A percentile compares a stretch with the other conserved stretches of the same genome.
These are phyloP conservation scores for Leccinum pachyderme DNA, from an alignment of 1,284 basidiomycete species.

Conservation along the genomic window DNA sequence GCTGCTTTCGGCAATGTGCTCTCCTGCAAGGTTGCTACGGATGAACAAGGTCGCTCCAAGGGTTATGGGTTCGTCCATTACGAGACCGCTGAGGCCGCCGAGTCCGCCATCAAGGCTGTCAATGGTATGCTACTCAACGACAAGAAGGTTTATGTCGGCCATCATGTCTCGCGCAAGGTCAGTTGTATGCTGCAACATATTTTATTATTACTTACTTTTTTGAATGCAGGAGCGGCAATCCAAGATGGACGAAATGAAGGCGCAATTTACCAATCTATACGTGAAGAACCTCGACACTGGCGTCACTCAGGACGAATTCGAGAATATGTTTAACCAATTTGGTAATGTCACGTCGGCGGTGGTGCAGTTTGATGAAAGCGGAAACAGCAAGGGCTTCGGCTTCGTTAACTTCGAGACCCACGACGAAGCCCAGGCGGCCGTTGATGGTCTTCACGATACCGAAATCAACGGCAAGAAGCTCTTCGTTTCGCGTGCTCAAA, in stretches of 20 bases:
- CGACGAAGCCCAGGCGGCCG: conserved; percentile 89
- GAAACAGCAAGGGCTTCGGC: conserved; percentile 95
- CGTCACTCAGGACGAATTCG: conserved; percentile 86
- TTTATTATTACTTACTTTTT: neutral
- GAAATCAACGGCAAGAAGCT: conserved; percentile 90
- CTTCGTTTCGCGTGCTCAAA: conserved; percentile 96
- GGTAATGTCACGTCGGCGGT: conserved; percentile 91
- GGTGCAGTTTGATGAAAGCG: conserved; percentile 79
- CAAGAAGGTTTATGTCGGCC: conserved; percentile 98
- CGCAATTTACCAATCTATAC: conserved; percentile 98
- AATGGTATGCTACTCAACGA: conserved; percentile 99
- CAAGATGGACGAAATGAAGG: conserved; percentile 96
- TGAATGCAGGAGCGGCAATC: conserved; percentile 82
- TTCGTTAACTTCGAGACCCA: conserved; percentile 97
- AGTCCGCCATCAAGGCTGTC: conserved; percentile 96
- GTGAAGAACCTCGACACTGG: conserved; percentile 95
- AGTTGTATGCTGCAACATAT: conserved; percentile 19
- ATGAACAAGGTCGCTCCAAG: conserved; percentile 89
- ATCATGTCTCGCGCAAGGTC: conserved; percentile 96
- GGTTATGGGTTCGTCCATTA: conserved; percentile 99
- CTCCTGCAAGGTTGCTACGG: conserved; percentile 98
- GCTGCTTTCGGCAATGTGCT: conserved; percentile 98
- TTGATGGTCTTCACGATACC: conserved; percentile 87
- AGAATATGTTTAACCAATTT: conserved; percentile 76
- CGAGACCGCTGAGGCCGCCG: conserved; percentile 96